Evolutionary conservation across 495 filamentous ascomycete species (phyloP), one percentile per base, ranked within the genome.

Genomic region (Xylaria scruposa): DNA sequence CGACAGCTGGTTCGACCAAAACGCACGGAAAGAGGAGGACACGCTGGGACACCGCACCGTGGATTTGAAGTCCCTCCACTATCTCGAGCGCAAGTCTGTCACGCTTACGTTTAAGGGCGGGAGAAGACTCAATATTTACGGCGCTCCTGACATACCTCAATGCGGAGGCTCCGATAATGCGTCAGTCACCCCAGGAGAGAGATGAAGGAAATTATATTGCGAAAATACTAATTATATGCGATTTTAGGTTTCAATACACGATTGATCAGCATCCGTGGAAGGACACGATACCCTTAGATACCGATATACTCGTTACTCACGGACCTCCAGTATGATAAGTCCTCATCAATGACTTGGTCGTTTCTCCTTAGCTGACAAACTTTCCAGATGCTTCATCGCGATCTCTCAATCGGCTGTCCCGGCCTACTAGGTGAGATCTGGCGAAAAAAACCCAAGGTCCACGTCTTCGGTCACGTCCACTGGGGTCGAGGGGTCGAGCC

Each of bases 401-500:
- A 98, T 78, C 78, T 91, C 17, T 89, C 85, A 0, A 84, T 93
- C 64, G 95, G 95, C 36, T 97, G 93, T 76, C 89, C 91, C 24
- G 88, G 85, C 40, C 87, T 98, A 3, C 85, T 95, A 1, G 81
- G 86, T 21, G 94, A 97, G 72, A 75, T 94, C 38, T 96, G 94
- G 93, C 86, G 89, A 33, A 89, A 96, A 24, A 90, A 89, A 70
- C 95, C 95, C 4, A 83, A 83, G 40, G 82, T 98, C 13, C 95
- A 98, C 80, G 87, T 97, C 68, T 97, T 97, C 81, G 95, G 95
- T 6, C 96, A 98, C 78, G 86, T 97, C 33, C 96, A 98, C 81
- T 90, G 83, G 70, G 89, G 87, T n/a, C 79, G 86, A 68, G 90
- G 90, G 8, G 78, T 81, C 29, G 90, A 95, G 75, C 82, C 88